A percentile compares a stretch with the other conserved stretches of the same genome.
These are phyloP conservation scores for Astrothelium macrocarpum DNA, from an alignment of 495 filamentous ascomycete species.

Conservation along the genomic window DNA sequence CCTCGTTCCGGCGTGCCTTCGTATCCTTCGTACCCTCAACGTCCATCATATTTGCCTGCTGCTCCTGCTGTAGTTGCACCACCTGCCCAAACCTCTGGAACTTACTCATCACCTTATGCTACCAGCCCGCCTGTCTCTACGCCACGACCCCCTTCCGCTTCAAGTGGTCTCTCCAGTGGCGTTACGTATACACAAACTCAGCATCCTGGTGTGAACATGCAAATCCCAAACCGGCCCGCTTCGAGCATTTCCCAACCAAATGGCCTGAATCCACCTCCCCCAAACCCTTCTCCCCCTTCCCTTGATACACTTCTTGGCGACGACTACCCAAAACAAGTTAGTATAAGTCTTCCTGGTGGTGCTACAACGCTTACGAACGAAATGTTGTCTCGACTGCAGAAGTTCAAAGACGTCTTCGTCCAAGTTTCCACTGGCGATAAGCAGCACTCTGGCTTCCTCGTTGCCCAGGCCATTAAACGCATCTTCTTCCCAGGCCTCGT, in stretches of 20 bases:
- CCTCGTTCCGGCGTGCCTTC: background rate
- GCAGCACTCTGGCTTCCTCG: background rate
- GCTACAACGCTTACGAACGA: background rate
- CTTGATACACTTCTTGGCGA: background rate
- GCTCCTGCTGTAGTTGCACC: conserved; percentile 1
- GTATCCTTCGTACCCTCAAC: background rate
- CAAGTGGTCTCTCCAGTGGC: background rate
- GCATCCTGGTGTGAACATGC: background rate
- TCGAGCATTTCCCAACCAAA: background rate
- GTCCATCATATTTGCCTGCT: background rate
- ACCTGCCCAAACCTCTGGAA: background rate
- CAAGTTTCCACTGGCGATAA: background rate
- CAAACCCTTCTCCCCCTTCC: background rate
- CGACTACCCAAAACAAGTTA: background rate
- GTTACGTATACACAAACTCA: background rate
- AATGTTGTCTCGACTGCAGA: background rate
- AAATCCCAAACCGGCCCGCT: background rate
- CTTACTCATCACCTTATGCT: background rate
- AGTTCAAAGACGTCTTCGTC: conserved; percentile 5
- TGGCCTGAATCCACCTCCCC: background rate
- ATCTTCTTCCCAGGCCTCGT: background rate
- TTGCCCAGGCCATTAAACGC: background rate
- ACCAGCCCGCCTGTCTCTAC: background rate
- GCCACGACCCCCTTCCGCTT: background rate
- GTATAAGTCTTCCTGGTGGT: background rate